Evolutionary conservation across 371 early-diverging fungal genomes (phyloP), one percentile per base, ranked within the genome.

Genomic region (Dentiscutata heterogama): DNA sequence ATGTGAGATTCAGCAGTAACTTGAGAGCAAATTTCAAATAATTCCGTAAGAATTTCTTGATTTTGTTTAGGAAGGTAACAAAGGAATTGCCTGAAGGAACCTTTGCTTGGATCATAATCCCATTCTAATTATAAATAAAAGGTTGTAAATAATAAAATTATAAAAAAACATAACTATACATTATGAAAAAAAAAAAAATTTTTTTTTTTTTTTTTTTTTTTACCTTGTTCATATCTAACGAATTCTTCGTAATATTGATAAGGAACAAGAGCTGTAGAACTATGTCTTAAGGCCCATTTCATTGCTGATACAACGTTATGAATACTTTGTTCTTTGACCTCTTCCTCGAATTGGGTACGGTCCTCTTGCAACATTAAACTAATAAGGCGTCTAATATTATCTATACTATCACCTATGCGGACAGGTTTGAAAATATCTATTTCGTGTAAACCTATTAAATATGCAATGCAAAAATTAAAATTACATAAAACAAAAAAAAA

Each of bases 151-250:
- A 56, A 25, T 27, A 27, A 42, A 0, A 39, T 3, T 42, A 0
- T 46, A 22, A 11, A 20, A 14, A 42, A n/a, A 8, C n/a, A 14
- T 13, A 18, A 2, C 50, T 71, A 35, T 5, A 18, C 13, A 50
- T 39, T 0, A 6, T 71, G 11, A 74, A 27, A 58, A 39, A 39
- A 2, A 39, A n/a, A n/a, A n/a, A n/a, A n/a, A n/a, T n/a, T n/a
- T n/a, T n/a, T n/a, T n/a, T 35, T 5, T 5, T 35, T 35, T 35
- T 31, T 31, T 31, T 42, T 10, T 42, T 42, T 46, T 25, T 27
- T 79, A 79, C 80, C 80, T 70, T 80, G 80, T 53, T 80, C 80
- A 70, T 65, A 80, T 70, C 22, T 67, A 11, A 80, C 80, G 35
- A 80, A 80, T 80, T 80, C 80, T 39, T 80, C 80, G 42, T 80